Conservation (phyloP, 371 early-diverging fungal genomes). For the Synchytrium microbalum region DNA sequence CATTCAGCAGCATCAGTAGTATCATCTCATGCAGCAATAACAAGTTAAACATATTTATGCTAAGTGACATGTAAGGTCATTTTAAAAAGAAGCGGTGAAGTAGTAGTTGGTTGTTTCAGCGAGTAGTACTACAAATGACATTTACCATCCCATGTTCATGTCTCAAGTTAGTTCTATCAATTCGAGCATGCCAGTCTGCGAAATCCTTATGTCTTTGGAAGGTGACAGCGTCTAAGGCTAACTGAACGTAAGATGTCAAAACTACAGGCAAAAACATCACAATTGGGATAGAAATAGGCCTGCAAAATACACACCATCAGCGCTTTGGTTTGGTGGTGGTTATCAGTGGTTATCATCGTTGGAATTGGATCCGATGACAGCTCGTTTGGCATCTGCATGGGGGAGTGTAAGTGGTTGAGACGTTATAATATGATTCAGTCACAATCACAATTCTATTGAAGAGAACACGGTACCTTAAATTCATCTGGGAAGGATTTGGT, state of each 20-base stretch:
- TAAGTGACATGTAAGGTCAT: constrained; percentile 78
- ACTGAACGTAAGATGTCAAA: not conserved
- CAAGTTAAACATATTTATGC: constrained; percentile 73
- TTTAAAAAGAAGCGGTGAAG: constrained; percentile 65
- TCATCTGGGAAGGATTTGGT: no score
- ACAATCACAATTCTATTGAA: no score
- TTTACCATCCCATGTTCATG: constrained; percentile 77
- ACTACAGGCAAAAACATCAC: not conserved
- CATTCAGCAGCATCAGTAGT: constrained; percentile 85
- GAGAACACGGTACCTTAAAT: no score
- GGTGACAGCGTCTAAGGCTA: constrained; percentile 28
- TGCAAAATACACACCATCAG: no score
- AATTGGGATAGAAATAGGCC: not conserved
- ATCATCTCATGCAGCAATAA: constrained; percentile 76
- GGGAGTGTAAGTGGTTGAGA: no score
- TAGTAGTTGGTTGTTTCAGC: not conserved
- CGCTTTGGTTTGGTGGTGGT: no score
- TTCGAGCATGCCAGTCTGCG: constrained; percentile 39
- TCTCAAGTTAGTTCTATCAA: constrained; percentile 46
- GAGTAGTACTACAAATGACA: constrained; percentile 4
- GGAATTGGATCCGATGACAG: constrained; percentile 28
- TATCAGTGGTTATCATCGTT: constrained; percentile 51
- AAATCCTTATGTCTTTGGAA: constrained; percentile 28
- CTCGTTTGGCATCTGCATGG: constrained; percentile 1
- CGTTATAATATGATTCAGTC: no score